phyloP scores from a whole-genome alignment of 1,139 yeast genomes.

The Hyphopichia fennica region DNA sequence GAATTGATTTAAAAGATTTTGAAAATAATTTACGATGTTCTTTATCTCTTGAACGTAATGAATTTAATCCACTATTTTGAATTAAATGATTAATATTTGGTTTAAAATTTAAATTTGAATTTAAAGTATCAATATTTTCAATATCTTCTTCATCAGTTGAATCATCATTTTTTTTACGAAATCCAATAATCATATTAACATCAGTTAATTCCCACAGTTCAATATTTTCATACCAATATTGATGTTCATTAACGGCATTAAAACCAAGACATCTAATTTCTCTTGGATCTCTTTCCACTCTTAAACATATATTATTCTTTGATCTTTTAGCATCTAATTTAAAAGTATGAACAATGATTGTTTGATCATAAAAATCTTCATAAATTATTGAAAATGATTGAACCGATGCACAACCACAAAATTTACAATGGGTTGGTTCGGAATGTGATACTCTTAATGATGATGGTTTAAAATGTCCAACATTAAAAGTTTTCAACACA shows the following conservation, averaged over 20 bases:
- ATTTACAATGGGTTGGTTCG: slow-evolving; percentile 84
- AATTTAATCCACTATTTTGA: slow-evolving; percentile 20
- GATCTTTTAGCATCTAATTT: slow-evolving; percentile 67
- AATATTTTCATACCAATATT: slow-evolving; percentile 62
- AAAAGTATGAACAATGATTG: slow-evolving; percentile 71
- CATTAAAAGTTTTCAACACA: slow-evolving; percentile 50
- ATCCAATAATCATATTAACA: slow-evolving; percentile 73
- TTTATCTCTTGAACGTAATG: slow-evolving; percentile 16
- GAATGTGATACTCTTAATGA: slow-evolving; percentile 72
- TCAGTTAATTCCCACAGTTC: slow-evolving; percentile 81
- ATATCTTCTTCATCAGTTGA: slow-evolving; percentile 15
- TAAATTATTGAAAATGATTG: slow-evolving; percentile 71
- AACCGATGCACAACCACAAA: slow-evolving; percentile 87
- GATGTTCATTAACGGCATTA: slow-evolving; percentile 70
- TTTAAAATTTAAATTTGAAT: neutral
- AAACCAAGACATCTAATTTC: slow-evolving; percentile 89
- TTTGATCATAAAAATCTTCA: slow-evolving; percentile 57
- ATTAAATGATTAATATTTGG: slow-evolving; percentile 14
- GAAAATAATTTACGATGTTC: slow-evolving; percentile 3
- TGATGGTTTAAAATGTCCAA: slow-evolving; percentile 63
- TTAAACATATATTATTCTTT: slow-evolving; percentile 74
- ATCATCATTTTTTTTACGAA: slow-evolving; percentile 32
- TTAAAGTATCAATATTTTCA: slow-evolving; percentile 5
- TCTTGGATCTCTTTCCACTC: slow-evolving; percentile 90
- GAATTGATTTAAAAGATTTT: slow-evolving; percentile 1